phyloP scores from a whole-genome alignment of 2,329 filamentous ascomycete species.

The Macrophomina pseudophaseolina region DNA sequence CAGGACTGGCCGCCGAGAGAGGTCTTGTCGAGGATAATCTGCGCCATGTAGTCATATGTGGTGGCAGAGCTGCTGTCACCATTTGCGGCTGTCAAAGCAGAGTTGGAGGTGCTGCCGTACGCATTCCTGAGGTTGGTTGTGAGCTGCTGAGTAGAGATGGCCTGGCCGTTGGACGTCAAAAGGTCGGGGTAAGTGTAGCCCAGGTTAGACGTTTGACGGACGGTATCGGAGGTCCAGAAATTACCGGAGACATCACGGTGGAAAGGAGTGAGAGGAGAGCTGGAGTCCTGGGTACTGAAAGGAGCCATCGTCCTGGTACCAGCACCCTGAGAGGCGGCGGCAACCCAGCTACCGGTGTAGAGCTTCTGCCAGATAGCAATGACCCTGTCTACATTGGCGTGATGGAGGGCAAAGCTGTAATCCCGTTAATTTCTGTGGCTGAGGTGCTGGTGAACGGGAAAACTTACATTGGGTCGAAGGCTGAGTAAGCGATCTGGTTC shows the following conservation, averaged over 20 bases:
- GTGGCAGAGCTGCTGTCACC: background rate
- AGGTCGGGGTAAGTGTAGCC: conserved; percentile 46
- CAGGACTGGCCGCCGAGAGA: conserved; percentile 42
- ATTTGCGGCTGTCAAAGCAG: background rate
- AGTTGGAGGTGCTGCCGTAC: conserved; percentile 1
- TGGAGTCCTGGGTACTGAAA: conserved; percentile 54
- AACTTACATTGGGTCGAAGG: conserved; percentile 70
- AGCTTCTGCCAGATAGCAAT: conserved; percentile 81
- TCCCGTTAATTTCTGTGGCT: no score
- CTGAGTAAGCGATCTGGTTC: conserved; percentile 71
- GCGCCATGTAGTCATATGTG: conserved; percentile 12
- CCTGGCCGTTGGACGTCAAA: conserved; percentile 20
- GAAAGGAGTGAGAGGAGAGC: conserved; percentile 49
- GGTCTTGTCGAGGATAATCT: conserved; percentile 8
- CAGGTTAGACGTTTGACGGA: conserved; percentile 35
- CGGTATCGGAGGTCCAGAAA: conserved; percentile 41
- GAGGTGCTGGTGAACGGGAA: no score
- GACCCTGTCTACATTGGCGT: conserved; percentile 43
- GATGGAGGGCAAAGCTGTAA: conserved; percentile 40
- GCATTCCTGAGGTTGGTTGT: background rate
- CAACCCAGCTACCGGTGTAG: conserved; percentile 71
- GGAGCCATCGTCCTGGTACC: conserved; percentile 49
- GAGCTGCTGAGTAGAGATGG: conserved; percentile 28
- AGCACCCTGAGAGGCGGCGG: conserved; percentile 46
- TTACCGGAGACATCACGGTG: conserved; percentile 31